A percentile compares a stretch with the other conserved stretches of the same genome.
Evolutionary conservation across 2,329 filamentous ascomycete genomes (phyloP).

Genomic region (Fusarium citri): DNA sequence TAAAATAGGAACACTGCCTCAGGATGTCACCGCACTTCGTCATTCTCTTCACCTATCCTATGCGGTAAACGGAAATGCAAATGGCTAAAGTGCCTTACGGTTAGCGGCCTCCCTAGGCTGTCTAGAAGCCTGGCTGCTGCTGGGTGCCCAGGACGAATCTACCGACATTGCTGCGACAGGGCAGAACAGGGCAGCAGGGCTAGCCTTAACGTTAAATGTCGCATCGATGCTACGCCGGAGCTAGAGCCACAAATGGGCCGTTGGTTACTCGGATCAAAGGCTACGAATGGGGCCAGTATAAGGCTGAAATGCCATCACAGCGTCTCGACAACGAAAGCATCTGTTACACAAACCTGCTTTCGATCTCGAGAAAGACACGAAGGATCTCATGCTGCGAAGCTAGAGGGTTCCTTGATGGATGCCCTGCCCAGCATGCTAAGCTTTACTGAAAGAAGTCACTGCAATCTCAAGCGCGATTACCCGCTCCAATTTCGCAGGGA

Average conservation of each 20-base stretch:
- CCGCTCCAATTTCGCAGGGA: slow-evolving; percentile 10
- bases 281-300: background rate
- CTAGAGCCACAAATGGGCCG: background rate
- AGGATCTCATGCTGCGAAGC: background rate
- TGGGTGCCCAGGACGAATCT: background rate
- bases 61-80: background rate
- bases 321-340: no score
- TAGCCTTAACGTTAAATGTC: slow-evolving; percentile 6
- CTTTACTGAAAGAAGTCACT: background rate
- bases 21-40: background rate
- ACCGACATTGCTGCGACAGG: background rate
- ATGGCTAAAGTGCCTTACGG: background rate
- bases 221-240: background rate
- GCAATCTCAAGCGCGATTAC: slow-evolving; percentile 1
- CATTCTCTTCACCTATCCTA: background rate
- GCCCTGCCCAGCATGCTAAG: background rate
- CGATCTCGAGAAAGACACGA: background rate
- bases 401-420: background rate
- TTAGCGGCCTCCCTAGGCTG: background rate
- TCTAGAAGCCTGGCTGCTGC: background rate
- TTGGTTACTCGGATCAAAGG: background rate
- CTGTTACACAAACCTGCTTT: background rate
- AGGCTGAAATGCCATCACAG: background rate
- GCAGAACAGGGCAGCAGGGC: background rate
- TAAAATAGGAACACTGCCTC: background rate